phyloP scores from a whole-genome alignment of 306 rosid genomes.

The Cucurbita argyrosperma region DNA sequence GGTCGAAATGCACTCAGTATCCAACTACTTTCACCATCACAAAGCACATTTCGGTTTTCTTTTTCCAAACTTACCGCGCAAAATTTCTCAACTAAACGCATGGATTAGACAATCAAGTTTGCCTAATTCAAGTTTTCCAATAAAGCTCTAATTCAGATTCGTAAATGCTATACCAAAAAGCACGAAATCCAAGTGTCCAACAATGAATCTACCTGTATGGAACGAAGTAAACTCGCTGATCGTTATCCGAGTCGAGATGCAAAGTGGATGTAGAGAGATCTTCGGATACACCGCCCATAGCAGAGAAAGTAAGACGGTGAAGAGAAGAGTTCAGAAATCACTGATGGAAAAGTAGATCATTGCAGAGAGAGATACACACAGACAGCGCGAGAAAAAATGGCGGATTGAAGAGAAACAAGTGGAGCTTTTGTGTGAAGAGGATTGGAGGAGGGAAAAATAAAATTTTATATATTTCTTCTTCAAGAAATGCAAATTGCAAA shows the following conservation, averaged over 20 bases:
- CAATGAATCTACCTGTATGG: constrained; percentile 62
- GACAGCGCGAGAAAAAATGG: constrained; percentile 16
- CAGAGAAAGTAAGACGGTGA: constrained; percentile 1
- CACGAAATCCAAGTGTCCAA: constrained; percentile 9
- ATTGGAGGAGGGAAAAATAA: constrained; percentile 33
- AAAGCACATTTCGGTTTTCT: constrained; percentile 6
- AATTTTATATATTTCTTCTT: neutral
- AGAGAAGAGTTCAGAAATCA: constrained; percentile 13
- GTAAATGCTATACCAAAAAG: neutral
- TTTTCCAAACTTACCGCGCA: neutral
- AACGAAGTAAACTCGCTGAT: constrained; percentile 79
- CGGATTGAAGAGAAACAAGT: constrained; percentile 52
- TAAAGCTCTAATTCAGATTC: constrained; percentile 15
- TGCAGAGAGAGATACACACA: neutral
- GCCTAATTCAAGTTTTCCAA: neutral
- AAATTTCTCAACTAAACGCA: neutral
- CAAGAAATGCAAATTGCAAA: neutral
- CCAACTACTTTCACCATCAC: neutral
- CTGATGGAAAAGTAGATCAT: constrained; percentile 29
- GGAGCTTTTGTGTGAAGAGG: constrained; percentile 40
- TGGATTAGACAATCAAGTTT: neutral
- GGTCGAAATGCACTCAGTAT: neutral
- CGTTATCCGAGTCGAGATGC: constrained; percentile 29
- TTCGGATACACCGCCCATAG: constrained; percentile 45
- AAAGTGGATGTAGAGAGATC: constrained; percentile 43